These are phyloP conservation scores for Ganoderma lingzhi DNA, from an alignment of 1,284 basidiomycete species.

Conservation along the genomic window DNA sequence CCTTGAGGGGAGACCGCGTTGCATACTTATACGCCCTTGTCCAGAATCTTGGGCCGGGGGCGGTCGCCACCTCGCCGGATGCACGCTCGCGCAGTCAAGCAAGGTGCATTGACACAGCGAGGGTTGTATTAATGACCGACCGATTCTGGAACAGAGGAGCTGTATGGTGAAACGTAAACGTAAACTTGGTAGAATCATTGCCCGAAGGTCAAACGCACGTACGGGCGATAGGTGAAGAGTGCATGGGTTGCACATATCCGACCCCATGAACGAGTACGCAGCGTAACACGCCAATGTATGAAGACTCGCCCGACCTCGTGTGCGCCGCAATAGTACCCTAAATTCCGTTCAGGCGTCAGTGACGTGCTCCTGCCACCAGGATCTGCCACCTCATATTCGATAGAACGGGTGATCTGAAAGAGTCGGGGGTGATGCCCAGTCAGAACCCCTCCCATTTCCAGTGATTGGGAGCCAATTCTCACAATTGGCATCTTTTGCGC, in stretches of 20 bases:
- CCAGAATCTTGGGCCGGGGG: constrained; percentile 1
- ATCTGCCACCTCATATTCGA: constrained; percentile 15
- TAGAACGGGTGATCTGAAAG: not conserved
- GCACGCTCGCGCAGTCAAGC: constrained; percentile 16
- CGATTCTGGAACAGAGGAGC: constrained; percentile 14
- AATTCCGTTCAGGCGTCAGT: constrained; percentile 3
- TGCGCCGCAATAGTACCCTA: constrained; percentile 14
- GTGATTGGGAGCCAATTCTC: too few species aligned
- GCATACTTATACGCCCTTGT: constrained; percentile 15
- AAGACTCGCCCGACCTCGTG: constrained; percentile 19
- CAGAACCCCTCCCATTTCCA: too few species aligned
- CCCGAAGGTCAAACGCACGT: constrained; percentile 1
- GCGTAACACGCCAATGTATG: not conserved
- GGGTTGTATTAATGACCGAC: constrained; percentile 2
- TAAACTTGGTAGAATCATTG: constrained; percentile 10
- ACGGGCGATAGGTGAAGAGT: constrained; percentile 6
- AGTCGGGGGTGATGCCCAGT: too few species aligned
- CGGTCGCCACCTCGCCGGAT: constrained; percentile 7
- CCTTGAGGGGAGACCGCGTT: not conserved
- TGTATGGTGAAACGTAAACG: not conserved
- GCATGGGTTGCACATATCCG: not conserved
- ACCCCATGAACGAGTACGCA: constrained; percentile 1
- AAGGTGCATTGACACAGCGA: constrained; percentile 2
- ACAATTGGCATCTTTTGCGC: too few species aligned
- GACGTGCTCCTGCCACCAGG: constrained; percentile 10